Evolutionary conservation across 1,284 basidiomycete genomes (phyloP).

Genomic region (Fomes fomentarius): DNA sequence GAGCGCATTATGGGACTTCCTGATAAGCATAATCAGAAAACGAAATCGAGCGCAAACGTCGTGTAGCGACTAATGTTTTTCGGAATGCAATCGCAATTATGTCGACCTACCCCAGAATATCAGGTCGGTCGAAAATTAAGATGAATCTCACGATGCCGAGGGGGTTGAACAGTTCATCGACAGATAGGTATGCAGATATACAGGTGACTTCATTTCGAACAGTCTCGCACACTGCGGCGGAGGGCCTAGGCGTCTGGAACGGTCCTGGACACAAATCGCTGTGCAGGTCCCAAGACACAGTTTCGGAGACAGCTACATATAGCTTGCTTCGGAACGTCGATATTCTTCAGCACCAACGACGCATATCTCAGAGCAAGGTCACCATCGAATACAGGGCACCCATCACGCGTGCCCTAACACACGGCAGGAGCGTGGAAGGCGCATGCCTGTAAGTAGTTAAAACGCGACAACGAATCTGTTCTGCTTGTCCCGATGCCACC

Average conservation of each 20-base stretch:
- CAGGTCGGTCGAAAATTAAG: too few relatives aligned
- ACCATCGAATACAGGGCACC: constrained; percentile 2
- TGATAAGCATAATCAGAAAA: too few relatives aligned
- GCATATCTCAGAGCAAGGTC: not conserved
- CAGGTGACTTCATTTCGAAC: not conserved
- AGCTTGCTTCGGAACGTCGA: not conserved
- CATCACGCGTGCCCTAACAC: constrained; percentile 14
- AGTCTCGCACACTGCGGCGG: not conserved
- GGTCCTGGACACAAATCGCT: constrained; percentile 1
- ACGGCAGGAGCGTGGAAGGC: constrained; percentile 16
- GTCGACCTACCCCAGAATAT: too few relatives aligned
- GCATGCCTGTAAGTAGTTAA: too few relatives aligned
- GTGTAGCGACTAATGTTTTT: too few relatives aligned
- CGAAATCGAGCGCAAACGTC: too few relatives aligned
- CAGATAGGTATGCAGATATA: not conserved
- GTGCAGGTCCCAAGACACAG: constrained; percentile 2
- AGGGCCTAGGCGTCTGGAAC: constrained; percentile 5
- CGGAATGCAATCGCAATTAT: too few relatives aligned
- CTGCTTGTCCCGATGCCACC: constrained; percentile 12
- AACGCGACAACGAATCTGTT: too few relatives aligned
- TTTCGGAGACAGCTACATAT: too few relatives aligned
- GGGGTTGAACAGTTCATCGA: not conserved
- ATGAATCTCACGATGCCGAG: not conserved
- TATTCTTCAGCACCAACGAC: not conserved
- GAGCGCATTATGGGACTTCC: too few relatives aligned